Conservation (phyloP, 345 rosid species). For the Noccaea bulbosa region DNA sequence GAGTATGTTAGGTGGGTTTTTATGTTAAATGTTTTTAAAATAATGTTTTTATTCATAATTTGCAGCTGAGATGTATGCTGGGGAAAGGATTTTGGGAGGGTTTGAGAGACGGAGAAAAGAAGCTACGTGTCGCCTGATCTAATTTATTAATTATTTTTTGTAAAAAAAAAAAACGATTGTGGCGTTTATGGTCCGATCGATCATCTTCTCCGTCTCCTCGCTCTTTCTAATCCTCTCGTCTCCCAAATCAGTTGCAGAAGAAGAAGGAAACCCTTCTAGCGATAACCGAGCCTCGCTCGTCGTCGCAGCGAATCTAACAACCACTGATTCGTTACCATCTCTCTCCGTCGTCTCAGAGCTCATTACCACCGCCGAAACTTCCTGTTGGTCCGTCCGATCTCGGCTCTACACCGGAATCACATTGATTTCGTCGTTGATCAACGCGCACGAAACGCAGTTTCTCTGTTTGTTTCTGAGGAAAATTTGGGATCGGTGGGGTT, state of each 20-base stretch:
- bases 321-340: slow-evolving; percentile 53
- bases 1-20: no score
- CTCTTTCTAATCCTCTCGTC: slow-evolving; percentile 41
- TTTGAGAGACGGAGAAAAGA: no score
- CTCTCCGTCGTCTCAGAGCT: slow-evolving; percentile 52
- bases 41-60: no score
- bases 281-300: slow-evolving; percentile 65
- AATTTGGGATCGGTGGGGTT: slow-evolving; percentile 40
- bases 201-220: slow-evolving; percentile 57
- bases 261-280: slow-evolving; percentile 68
- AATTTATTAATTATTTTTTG: no score
- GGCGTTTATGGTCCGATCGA: slow-evolving; percentile 78
- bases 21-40: no score
- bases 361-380: slow-evolving; percentile 49
- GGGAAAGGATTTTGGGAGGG: no score
- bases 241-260: slow-evolving; percentile 43
- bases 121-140: no score
- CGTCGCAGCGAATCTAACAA: slow-evolving; percentile 63
- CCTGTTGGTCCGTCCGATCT: slow-evolving; percentile 60
- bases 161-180: no score
- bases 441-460: slow-evolving; percentile 51
- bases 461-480: slow-evolving; percentile 52
- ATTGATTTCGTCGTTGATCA: slow-evolving; percentile 57
- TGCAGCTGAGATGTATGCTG: no score
- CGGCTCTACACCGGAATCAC: slow-evolving; percentile 66